Evolutionary conservation across 441 rosid species (phyloP).

Genomic region (Euphorbia celastroides): DNA sequence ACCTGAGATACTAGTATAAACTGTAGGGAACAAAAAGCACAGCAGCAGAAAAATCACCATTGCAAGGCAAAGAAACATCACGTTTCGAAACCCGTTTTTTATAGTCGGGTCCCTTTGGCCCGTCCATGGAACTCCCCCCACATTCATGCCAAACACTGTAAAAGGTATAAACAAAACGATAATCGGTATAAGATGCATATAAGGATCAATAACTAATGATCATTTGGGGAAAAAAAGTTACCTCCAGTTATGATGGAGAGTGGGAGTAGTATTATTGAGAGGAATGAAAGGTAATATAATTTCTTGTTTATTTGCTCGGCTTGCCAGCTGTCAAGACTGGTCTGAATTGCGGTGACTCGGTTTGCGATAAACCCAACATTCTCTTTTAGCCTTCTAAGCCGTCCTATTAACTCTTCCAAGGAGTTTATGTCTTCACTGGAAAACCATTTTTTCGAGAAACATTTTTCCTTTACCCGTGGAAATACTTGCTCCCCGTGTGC

Average conservation of each 20-base stretch:
- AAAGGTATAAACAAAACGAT: neutral
- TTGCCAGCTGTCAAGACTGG: constrained; percentile 92
- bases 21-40: constrained; percentile 63
- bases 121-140: constrained; percentile 99
- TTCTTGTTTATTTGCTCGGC: constrained; percentile 88
- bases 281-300: constrained; percentile 85
- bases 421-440: constrained; percentile 49
- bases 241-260: constrained; percentile 92
- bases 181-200: neutral
- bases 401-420: constrained; percentile 75
- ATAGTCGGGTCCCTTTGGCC: constrained; percentile 49
- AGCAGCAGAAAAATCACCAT: constrained; percentile 49
- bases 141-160: constrained; percentile 95
- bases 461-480: constrained; percentile 86
- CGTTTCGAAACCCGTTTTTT: constrained; percentile 76
- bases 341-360: constrained; percentile 83
- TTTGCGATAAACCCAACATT: constrained; percentile 85
- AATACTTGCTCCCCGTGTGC: constrained; percentile 96
- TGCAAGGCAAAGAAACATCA: constrained; percentile 61
- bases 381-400: constrained; percentile 84
- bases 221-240: constrained; percentile 19
- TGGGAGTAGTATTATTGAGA: constrained; percentile 87
- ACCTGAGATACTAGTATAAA: constrained; percentile 37
- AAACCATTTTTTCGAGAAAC: constrained; percentile 81
- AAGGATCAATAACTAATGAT: neutral